Conservation (phyloP, 177 flowering plant genomes). For the Vitis hybrid region DNA sequence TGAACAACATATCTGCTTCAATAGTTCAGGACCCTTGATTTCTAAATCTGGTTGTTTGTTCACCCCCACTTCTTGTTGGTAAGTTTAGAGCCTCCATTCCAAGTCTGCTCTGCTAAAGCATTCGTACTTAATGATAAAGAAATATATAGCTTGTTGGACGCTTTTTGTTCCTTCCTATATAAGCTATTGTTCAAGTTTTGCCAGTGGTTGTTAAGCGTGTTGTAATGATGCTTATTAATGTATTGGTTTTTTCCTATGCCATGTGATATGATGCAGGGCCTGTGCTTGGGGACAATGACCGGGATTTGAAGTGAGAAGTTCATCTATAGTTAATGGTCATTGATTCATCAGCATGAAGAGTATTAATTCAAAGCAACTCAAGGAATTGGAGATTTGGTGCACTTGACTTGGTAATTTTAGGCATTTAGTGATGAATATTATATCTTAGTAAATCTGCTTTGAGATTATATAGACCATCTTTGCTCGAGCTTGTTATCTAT, state of each 20-base stretch:
- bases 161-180: not conserved
- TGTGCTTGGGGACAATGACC: constrained; percentile 36
- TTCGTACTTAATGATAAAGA: not conserved
- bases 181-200: not conserved
- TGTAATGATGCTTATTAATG: not conserved
- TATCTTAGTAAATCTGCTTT: constrained; percentile 9
- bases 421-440: not conserved
- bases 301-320: constrained; percentile 3
- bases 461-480: constrained; percentile 12
- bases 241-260: not conserved
- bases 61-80: too few relatives aligned
- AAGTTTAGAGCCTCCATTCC: too few relatives aligned
- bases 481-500: constrained; percentile 5
- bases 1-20: too few relatives aligned
- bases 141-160: too few relatives aligned
- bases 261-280: constrained; percentile 19
- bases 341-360: not conserved
- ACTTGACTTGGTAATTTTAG: not conserved
- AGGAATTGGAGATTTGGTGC: not conserved
- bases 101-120: not conserved
- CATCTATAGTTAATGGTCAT: not conserved
- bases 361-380: not conserved
- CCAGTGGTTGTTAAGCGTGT: not conserved
- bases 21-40: too few relatives aligned
- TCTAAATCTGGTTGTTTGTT: too few relatives aligned